Percentiles rank a stretch among this genome's conserved stretches.
Conservation (phyloP, 495 filamentous ascomycete species). For the Hypoxylon lienhwacheense region DNA sequence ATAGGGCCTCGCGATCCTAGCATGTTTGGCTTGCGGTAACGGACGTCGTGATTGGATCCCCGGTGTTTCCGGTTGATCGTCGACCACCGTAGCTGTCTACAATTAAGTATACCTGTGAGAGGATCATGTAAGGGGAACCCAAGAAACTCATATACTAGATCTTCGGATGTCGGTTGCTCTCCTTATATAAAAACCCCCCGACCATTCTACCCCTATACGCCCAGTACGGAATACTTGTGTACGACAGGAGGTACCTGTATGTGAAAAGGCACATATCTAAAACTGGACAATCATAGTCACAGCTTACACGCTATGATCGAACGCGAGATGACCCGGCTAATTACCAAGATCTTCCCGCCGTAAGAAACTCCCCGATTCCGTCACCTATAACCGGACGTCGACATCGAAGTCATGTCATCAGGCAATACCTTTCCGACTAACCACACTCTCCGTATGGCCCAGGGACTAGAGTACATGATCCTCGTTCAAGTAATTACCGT, state of each 20-base stretch:
- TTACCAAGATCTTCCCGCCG: constrained; percentile 5
- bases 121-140: too few species aligned
- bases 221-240: neutral
- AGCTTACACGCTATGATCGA: neutral
- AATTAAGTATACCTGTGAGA: too few species aligned
- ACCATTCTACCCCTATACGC: neutral
- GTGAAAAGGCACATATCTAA: too few species aligned
- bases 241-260: too few species aligned
- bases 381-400: constrained; percentile 3
- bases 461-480: too few species aligned
- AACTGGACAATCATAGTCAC: too few species aligned
- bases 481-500: too few species aligned
- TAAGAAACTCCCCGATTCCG: neutral
- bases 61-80: constrained; percentile 26
- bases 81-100: constrained; percentile 19
- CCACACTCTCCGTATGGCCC: too few species aligned
- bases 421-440: constrained; percentile 10
- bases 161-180: too few species aligned
- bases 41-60: constrained; percentile 20
- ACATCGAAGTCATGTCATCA: constrained; percentile 11
- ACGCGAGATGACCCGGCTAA: constrained; percentile 9
- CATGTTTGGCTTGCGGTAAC: constrained; percentile 3
- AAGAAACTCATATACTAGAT: too few species aligned
- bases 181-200: too few species aligned
- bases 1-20: too few species aligned